A percentile compares a stretch with the other conserved stretches of the same genome.
Conservation (phyloP, 2,329 filamentous ascomycete species). For the Pestalotiopsis sp. region DNA sequence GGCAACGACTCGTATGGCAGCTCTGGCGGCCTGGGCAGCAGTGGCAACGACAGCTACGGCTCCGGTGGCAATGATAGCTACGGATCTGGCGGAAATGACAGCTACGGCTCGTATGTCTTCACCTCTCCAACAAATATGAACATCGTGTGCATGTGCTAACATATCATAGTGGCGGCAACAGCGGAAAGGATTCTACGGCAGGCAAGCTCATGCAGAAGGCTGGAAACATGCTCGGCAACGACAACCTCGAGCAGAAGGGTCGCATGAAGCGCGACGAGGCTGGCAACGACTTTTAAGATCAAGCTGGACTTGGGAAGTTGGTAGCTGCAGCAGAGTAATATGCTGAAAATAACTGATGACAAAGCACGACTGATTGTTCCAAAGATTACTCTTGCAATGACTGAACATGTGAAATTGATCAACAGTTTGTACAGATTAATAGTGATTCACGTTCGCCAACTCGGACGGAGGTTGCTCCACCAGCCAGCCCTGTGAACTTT, state of each 20-base stretch:
- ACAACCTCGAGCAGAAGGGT: conserved; percentile 51
- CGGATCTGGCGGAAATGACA: not conserved
- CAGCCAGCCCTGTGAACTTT: too few species aligned
- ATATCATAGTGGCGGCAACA: conserved; percentile 21
- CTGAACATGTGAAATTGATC: too few species aligned
- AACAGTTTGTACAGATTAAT: too few species aligned
- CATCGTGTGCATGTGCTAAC: conserved; percentile 19
- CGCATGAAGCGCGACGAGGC: conserved; percentile 48
- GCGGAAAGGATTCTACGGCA: conserved; percentile 35
- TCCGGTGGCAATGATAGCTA: conserved; percentile 23
- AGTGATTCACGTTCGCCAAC: too few species aligned
- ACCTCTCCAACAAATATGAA: not conserved
- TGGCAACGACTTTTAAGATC: conserved; percentile 20
- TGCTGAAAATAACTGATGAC: not conserved
- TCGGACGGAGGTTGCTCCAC: too few species aligned
- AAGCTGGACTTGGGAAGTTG: not conserved
- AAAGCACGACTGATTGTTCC: not conserved
- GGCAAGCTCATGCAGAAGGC: conserved; percentile 64
- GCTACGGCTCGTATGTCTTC: not conserved
- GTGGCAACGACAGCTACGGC: conserved; percentile 28
- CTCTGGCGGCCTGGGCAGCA: conserved; percentile 25
- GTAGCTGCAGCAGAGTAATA: not conserved
- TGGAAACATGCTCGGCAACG: conserved; percentile 50
- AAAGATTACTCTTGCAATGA: too few species aligned
- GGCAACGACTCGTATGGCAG: conserved; percentile 26